Evolutionary conservation across 192 early-diverging fungal genomes (phyloP).

Genomic region (Podila horticola): DNA sequence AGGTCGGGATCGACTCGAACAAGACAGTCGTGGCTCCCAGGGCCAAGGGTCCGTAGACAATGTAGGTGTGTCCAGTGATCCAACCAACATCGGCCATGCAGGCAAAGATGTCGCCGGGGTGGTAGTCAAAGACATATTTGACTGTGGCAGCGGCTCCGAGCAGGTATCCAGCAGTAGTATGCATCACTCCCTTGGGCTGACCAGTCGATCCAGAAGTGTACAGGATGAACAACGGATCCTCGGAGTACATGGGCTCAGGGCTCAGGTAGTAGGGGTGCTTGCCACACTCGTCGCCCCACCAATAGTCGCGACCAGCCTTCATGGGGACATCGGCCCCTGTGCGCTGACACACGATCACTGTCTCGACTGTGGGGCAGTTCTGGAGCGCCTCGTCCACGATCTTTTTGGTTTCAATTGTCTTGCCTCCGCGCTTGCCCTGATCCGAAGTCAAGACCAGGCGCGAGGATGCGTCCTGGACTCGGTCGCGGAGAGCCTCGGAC

Average conservation of each 20-base stretch:
- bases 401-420: slow-evolving; percentile 88
- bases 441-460: slow-evolving; percentile 93
- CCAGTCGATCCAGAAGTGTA: slow-evolving; percentile 95
- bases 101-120: slow-evolving; percentile 87
- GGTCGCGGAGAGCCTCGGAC: slow-evolving; percentile 91
- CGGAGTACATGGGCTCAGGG: slow-evolving; percentile 80
- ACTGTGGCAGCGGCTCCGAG: slow-evolving; percentile 83
- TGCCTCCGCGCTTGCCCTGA: slow-evolving; percentile 93
- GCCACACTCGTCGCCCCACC: slow-evolving; percentile 92
- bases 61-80: slow-evolving; percentile 90
- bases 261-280: slow-evolving; percentile 86
- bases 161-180: slow-evolving; percentile 94
- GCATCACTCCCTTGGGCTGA: slow-evolving; percentile 93
- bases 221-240: slow-evolving; percentile 95
- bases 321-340: slow-evolving; percentile 88
- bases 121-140: slow-evolving; percentile 96
- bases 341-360: slow-evolving; percentile 88
- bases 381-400: slow-evolving; percentile 93
- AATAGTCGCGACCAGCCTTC: slow-evolving; percentile 81
- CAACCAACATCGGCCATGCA: slow-evolving; percentile 97
- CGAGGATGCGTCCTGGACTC: slow-evolving; percentile 85
- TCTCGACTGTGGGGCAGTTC: slow-evolving; percentile 79
- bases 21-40: slow-evolving; percentile 91
- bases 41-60: slow-evolving; percentile 90
- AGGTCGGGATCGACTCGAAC: slow-evolving; percentile 95